A percentile compares a stretch with the other conserved stretches of the same genome.
phyloP scores from a whole-genome alignment of 1,284 basidiomycete species.

The Fomes fomentarius region DNA sequence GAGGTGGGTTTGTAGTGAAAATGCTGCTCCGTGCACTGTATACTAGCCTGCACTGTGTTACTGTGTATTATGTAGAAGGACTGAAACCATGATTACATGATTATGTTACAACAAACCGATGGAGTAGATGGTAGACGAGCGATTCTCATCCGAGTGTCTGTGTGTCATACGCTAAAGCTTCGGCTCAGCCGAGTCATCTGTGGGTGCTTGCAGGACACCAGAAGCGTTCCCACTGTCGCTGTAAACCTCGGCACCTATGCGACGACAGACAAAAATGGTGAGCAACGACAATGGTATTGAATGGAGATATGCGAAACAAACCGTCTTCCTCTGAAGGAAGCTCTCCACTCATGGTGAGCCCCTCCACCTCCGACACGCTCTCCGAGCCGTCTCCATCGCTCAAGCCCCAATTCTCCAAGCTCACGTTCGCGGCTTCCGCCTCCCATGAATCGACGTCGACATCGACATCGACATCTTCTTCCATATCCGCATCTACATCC shows the following conservation, averaged over 20 bases:
- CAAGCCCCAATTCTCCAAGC: conserved; percentile 29
- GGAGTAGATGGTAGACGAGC: background rate
- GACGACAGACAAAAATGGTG: background rate
- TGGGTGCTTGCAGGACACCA: conserved; percentile 11
- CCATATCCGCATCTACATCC: conserved; percentile 26
- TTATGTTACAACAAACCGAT: conserved; percentile 16
- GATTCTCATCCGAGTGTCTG: background rate
- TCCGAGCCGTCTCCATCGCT: conserved; percentile 34
- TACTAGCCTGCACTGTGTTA: too few species aligned
- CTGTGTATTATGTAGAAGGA: background rate
- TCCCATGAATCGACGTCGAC: conserved; percentile 18
- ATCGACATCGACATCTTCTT: conserved; percentile 7
- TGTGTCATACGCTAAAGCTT: conserved; percentile 2
- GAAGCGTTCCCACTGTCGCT: conserved; percentile 16
- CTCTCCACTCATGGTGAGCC: conserved; percentile 18
- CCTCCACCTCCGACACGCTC: conserved; percentile 29
- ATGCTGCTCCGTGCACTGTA: too few species aligned
- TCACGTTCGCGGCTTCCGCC: conserved; percentile 22
- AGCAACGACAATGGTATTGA: too few species aligned
- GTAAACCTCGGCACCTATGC: conserved; percentile 18
- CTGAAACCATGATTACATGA: conserved; percentile 7
- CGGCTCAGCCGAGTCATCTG: conserved; percentile 9
- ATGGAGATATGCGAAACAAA: conserved; percentile 8
- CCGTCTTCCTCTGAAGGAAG: conserved; percentile 17
- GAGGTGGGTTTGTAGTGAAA: background rate